phyloP scores from a whole-genome alignment of 129 eudicot genomes.

The Flaveria ramosissima region DNA sequence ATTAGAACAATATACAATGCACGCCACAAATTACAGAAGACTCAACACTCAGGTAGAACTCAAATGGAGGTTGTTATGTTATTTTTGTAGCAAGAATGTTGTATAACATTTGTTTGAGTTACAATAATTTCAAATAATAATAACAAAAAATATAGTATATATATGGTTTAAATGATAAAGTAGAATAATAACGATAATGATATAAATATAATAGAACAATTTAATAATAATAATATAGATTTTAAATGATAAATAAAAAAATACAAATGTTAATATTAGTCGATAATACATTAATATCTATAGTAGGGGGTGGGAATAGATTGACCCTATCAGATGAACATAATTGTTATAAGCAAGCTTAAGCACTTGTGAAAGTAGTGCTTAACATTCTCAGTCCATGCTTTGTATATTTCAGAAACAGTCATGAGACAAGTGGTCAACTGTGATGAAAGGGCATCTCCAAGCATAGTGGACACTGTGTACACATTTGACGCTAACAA shows the following conservation, averaged over 20 bases:
- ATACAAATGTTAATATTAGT: background rate
- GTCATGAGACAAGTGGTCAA: conserved; percentile 38
- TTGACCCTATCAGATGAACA: background rate
- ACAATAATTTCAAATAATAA: background rate
- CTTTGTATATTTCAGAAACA: conserved; percentile 30
- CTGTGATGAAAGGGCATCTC: conserved; percentile 25
- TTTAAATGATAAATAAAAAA: background rate
- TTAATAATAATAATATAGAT: background rate
- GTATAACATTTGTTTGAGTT: conserved; percentile 1
- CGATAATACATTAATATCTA: background rate
- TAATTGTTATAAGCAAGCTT: background rate
- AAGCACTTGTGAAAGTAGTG: background rate
- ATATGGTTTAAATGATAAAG: background rate
- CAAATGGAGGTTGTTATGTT: background rate
- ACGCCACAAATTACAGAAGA: background rate
- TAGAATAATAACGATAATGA: background rate
- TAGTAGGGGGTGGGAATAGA: background rate
- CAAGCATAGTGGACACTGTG: background rate
- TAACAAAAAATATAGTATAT: background rate
- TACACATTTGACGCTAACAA: background rate
- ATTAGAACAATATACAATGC: conserved; percentile 4
- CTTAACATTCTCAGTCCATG: background rate
- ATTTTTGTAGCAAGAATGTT: background rate
- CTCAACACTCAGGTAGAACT: conserved; percentile 16
- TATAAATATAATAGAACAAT: background rate